phyloP scores from a whole-genome alignment of 345 rosid species.

The Corchorus capsularis region DNA sequence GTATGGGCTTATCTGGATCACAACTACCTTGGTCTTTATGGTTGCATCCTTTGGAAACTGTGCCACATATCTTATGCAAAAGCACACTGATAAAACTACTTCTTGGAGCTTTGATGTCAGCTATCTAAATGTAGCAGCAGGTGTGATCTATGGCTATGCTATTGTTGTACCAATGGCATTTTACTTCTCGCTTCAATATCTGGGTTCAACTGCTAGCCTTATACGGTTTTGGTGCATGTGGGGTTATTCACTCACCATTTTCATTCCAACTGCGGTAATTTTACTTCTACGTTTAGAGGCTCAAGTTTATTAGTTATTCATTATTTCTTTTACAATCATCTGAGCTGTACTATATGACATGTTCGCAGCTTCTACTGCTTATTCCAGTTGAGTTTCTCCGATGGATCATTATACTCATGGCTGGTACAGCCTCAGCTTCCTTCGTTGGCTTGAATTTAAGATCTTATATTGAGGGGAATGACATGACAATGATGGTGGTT shows the following conservation, averaged over 20 bases:
- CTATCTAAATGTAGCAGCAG: conserved; percentile 70
- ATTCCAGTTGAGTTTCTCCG: conserved; percentile 79
- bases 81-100: conserved; percentile 42
- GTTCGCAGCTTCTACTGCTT: conserved; percentile 71
- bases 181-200: conserved; percentile 76
- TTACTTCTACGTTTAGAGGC: background rate
- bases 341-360: conserved; percentile 10
- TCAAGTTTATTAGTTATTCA: background rate
- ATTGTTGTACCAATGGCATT: conserved; percentile 79
- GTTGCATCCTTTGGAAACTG: conserved; percentile 83
- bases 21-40: conserved; percentile 84
- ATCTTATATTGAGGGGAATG: conserved; percentile 50
- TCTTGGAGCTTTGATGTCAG: conserved; percentile 90
- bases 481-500: conserved; percentile 51
- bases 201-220: conserved; percentile 84
- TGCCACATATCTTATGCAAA: conserved; percentile 81
- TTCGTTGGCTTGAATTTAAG: conserved; percentile 76
- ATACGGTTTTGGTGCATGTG: conserved; percentile 91
- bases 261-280: conserved; percentile 73
- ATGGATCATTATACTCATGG: conserved; percentile 77
- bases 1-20: conserved; percentile 91
- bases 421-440: conserved; percentile 67
- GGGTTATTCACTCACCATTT: conserved; percentile 92
- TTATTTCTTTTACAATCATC: background rate
- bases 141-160: conserved; percentile 67